phyloP scores from a whole-genome alignment of 2,329 filamentous ascomycete species.

The Colletotrichum cordylinicola region DNA sequence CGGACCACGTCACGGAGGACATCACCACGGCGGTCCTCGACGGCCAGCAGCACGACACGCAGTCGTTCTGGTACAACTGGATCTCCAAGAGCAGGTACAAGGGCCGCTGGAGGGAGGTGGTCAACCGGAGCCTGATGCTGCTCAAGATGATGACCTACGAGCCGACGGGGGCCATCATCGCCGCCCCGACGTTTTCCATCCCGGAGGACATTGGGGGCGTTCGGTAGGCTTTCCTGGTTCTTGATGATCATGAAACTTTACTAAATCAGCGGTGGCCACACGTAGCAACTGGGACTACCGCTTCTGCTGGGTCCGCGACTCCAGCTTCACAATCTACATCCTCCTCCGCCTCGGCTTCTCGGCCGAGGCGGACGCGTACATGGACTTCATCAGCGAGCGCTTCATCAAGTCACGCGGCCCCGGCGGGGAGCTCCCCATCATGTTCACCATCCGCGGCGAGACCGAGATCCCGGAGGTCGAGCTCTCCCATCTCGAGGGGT shows the following conservation, averaged over 20 bases:
- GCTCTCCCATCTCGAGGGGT: constrained; percentile 74
- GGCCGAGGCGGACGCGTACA: constrained; percentile 78
- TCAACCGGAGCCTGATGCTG: constrained; percentile 74
- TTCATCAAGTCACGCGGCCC: constrained; percentile 65
- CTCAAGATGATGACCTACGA: constrained; percentile 81
- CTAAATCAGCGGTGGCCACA: not conserved
- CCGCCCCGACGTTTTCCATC: constrained; percentile 78
- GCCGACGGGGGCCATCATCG: constrained; percentile 79
- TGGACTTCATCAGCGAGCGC: constrained; percentile 77
- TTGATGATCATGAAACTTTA: not conserved
- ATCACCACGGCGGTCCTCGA: constrained; percentile 66
- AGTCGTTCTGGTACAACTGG: constrained; percentile 77
- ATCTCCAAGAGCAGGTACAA: constrained; percentile 74
- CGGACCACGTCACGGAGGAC: constrained; percentile 60
- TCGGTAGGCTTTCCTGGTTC: constrained; percentile 28
- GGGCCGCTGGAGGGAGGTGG: constrained; percentile 75
- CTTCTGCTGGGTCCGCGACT: constrained; percentile 81
- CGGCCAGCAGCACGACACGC: constrained; percentile 71
- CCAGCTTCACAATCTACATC: constrained; percentile 80
- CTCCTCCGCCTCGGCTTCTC: constrained; percentile 78
- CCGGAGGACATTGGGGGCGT: constrained; percentile 75
- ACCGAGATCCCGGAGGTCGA: constrained; percentile 77
- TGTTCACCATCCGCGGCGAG: constrained; percentile 80
- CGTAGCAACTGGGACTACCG: constrained; percentile 72
- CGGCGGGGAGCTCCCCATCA: constrained; percentile 74